Evolutionary conservation across 179 eudicot species (phyloP).

Genomic region (Spinacia oleracea): DNA sequence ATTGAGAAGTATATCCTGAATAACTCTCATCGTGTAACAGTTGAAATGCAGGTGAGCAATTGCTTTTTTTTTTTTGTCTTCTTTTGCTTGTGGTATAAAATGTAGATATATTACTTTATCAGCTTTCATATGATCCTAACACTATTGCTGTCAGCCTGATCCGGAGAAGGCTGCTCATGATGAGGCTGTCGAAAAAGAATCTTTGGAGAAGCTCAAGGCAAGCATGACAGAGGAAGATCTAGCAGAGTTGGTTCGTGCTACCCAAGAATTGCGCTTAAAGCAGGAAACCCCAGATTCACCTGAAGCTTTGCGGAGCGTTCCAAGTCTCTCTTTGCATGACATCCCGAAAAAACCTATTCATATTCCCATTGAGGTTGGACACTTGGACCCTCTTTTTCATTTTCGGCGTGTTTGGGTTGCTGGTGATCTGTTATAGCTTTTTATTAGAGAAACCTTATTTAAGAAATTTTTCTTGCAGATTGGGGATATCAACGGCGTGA

Average conservation of each 20-base stretch:
- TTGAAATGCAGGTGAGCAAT: slow-evolving; percentile 85
- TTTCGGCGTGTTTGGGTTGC: background rate
- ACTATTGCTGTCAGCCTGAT: slow-evolving; percentile 68
- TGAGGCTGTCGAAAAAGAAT: slow-evolving; percentile 77
- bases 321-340: slow-evolving; percentile 81
- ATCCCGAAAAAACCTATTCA: slow-evolving; percentile 83
- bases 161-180: slow-evolving; percentile 89
- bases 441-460: slow-evolving; percentile 17
- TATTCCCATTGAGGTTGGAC: slow-evolving; percentile 73
- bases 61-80: no score
- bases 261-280: slow-evolving; percentile 76
- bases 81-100: background rate
- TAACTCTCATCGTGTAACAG: slow-evolving; percentile 84
- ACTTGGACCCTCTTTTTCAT: slow-evolving; percentile 25
- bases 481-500: slow-evolving; percentile 77
- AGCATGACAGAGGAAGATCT: slow-evolving; percentile 94
- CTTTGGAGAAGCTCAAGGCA: slow-evolving; percentile 73
- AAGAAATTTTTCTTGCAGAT: slow-evolving; percentile 47
- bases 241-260: slow-evolving; percentile 89
- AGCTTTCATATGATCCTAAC: slow-evolving; percentile 1
- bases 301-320: slow-evolving; percentile 86
- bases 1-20: slow-evolving; percentile 75
- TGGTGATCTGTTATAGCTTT: background rate
- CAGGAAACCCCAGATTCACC: slow-evolving; percentile 99
- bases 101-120: background rate